Evolutionary conservation across 257 asterid genomes (phyloP).

Genomic region (Jacaranda mimosifolia): DNA sequence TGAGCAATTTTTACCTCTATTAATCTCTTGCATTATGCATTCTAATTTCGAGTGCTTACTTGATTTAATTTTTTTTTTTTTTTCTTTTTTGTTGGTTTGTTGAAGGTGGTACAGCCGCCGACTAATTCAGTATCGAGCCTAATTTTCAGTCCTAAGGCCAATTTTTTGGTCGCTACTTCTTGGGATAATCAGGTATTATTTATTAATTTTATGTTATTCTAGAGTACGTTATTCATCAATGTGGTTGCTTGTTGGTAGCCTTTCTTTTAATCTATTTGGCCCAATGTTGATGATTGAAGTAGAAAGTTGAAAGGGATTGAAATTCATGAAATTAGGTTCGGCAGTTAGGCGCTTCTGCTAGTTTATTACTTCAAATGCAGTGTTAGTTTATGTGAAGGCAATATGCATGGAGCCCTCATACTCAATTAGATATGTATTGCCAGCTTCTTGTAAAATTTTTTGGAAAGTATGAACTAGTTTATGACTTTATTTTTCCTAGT

Average conservation of each 20-base stretch:
- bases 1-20: neutral
- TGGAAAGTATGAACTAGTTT: neutral
- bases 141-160: constrained; percentile 87
- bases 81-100: constrained; percentile 2
- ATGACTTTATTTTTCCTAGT: too few relatives aligned
- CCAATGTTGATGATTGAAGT: neutral
- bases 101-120: constrained; percentile 82
- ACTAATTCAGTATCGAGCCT: constrained; percentile 86
- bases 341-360: neutral
- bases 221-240: neutral
- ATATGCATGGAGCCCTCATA: neutral
- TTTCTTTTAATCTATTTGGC: neutral
- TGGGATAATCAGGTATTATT: constrained; percentile 93
- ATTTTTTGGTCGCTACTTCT: constrained; percentile 78
- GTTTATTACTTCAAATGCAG: constrained; percentile 8
- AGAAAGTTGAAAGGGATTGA: neutral
- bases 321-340: neutral
- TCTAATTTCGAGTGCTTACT: neutral
- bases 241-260: neutral
- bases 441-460: neutral
- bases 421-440: constrained; percentile 20
- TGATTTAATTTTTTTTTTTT: constrained; percentile 7
- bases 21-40: neutral
- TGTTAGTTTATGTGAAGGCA: constrained; percentile 15
- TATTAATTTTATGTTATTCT: neutral